Conservation (phyloP, 768 basidiomycete genomes). For the Kwoniella newhampshirensis region DNA sequence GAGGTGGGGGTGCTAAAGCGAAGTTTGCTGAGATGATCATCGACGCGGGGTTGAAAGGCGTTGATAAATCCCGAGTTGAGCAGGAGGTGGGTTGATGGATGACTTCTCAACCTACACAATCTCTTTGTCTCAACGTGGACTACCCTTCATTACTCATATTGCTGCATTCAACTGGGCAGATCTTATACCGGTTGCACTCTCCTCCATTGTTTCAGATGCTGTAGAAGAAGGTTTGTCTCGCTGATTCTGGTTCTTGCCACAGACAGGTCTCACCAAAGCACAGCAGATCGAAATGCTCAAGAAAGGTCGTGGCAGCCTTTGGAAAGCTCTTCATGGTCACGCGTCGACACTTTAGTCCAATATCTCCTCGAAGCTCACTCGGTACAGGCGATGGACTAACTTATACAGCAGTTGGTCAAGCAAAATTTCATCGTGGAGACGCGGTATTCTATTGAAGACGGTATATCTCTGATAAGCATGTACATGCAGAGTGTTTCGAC, state of each 20-base stretch:
- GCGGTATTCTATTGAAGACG: too few relatives aligned
- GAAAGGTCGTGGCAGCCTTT: conserved; percentile 15
- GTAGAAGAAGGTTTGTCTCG: too few relatives aligned
- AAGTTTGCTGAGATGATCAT: conserved; percentile 19
- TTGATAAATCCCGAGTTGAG: conserved; percentile 12
- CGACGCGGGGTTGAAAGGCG: conserved; percentile 10
- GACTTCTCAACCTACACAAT: too few relatives aligned
- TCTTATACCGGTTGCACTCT: too few relatives aligned
- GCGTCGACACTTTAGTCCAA: conserved; percentile 8
- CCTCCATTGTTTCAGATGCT: too few relatives aligned
- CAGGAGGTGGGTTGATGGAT: conserved; percentile 5
- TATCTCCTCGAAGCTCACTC: too few relatives aligned
- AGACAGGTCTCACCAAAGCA: conserved; percentile 12
- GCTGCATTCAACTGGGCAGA: too few relatives aligned
- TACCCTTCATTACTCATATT: too few relatives aligned
- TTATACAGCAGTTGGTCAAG: too few relatives aligned
- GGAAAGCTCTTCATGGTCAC: conserved; percentile 10
- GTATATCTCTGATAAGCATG: neutral
- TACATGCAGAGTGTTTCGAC: neutral
- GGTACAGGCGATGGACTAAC: too few relatives aligned
- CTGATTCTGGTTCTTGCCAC: neutral
- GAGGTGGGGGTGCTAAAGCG: conserved; percentile 9
- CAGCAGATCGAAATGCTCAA: conserved; percentile 18
- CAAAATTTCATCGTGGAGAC: too few relatives aligned
- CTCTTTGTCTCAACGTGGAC: too few relatives aligned